Percentiles rank a stretch among this genome's conserved stretches.
These are phyloP conservation scores for Tulasnella sp. DNA, from an alignment of 768 basidiomycete genomes.

Conservation along the genomic window DNA sequence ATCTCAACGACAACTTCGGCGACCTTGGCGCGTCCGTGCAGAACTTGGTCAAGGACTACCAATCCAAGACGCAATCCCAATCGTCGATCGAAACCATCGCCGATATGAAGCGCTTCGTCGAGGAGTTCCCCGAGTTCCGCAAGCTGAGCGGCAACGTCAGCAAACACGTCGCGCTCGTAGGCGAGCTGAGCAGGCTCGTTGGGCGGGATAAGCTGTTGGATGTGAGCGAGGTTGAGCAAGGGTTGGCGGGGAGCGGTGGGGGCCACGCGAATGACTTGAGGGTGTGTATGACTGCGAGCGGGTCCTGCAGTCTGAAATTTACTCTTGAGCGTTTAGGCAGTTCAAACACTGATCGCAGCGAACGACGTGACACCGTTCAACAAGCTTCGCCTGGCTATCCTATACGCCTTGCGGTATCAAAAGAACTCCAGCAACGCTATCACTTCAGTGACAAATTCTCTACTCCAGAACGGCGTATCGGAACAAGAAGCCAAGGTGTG, in stretches of 20 bases:
- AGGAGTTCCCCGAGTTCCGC: constrained; percentile 97
- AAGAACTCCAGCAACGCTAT: constrained; percentile 84
- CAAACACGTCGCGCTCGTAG: constrained; percentile 96
- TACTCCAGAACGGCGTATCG: constrained; percentile 68
- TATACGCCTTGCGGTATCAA: constrained; percentile 94
- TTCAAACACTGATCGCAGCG: constrained; percentile 77
- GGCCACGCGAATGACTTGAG: constrained; percentile 77
- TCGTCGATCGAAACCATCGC: constrained; percentile 88
- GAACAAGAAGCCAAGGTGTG: constrained; percentile 74
- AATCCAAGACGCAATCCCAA: constrained; percentile 72
- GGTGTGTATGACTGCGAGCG: constrained; percentile 50
- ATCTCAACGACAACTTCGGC: constrained; percentile 92
- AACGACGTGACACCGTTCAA: constrained; percentile 69
- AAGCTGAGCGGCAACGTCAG: constrained; percentile 98
- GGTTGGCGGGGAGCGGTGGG: constrained; percentile 81
- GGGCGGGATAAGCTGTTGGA: constrained; percentile 83
- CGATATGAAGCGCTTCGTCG: constrained; percentile 98
- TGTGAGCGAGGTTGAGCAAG: constrained; percentile 94
- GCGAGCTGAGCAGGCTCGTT: constrained; percentile 91
- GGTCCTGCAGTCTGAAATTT: neutral
- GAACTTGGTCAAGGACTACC: constrained; percentile 92
- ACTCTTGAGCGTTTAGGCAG: constrained; percentile 55
- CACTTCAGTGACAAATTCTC: constrained; percentile 52
- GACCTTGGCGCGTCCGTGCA: constrained; percentile 92
- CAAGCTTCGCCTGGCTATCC: constrained; percentile 87